These are phyloP conservation scores for Talaromyces albobiverticillius DNA, from an alignment of 2,329 filamentous ascomycete species.

Conservation along the genomic window DNA sequence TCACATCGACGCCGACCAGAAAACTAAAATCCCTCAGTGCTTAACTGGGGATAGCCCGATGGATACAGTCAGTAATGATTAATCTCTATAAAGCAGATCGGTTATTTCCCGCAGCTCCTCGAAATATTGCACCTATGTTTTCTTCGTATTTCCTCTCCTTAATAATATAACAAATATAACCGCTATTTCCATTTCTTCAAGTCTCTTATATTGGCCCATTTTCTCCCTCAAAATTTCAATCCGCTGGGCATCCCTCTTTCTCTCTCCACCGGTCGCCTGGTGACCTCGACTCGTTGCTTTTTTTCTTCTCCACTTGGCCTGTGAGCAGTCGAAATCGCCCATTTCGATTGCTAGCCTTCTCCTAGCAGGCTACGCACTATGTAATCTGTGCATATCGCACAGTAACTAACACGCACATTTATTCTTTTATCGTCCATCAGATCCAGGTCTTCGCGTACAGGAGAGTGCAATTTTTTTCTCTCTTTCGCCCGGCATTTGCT, in stretches of 20 bases:
- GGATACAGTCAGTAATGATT: background rate
- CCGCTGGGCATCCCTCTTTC: background rate
- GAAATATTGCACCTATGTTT: no score
- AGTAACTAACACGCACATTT: background rate
- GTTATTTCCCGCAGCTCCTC: no score
- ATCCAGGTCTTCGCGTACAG: background rate
- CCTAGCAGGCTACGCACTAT: background rate
- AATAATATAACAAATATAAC: no score
- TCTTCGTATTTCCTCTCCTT: no score
- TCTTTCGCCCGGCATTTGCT: no score
- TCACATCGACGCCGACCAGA: constrained; percentile 21
- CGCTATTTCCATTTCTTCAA: no score
- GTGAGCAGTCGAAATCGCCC: constrained; percentile 4
- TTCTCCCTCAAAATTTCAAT: background rate
- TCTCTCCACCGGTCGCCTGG: constrained; percentile 2
- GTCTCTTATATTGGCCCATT: no score
- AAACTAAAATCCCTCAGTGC: background rate
- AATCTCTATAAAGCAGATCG: background rate
- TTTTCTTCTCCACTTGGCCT: constrained; percentile 10
- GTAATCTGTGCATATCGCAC: background rate
- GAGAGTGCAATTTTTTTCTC: no score
- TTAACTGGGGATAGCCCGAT: background rate
- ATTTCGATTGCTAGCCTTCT: background rate
- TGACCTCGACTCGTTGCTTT: constrained; percentile 8
- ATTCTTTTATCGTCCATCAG: background rate